A percentile compares a stretch with the other conserved stretches of the same genome.
phyloP scores from a whole-genome alignment of 1,284 basidiomycete genomes.

The Tylopilus sp. region DNA sequence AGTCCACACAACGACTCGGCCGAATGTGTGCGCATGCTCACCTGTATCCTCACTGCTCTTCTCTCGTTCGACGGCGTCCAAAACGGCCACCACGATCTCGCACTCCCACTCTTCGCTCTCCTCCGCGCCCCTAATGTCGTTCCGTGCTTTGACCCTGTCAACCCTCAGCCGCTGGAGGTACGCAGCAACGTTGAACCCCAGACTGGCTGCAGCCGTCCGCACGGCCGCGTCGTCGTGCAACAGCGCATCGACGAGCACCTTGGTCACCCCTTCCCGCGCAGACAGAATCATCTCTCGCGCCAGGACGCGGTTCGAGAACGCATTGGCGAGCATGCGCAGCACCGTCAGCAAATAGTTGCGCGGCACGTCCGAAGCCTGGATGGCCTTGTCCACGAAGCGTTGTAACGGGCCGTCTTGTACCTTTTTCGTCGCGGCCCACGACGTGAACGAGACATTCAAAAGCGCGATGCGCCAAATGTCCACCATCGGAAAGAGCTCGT shows the following conservation, averaged over 20 bases:
- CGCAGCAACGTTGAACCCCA: constrained; percentile 72
- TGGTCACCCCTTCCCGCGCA: constrained; percentile 39
- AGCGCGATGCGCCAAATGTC: constrained; percentile 82
- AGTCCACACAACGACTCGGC: neutral
- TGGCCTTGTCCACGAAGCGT: constrained; percentile 44
- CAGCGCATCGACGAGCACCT: constrained; percentile 60
- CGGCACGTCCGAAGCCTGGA: constrained; percentile 32
- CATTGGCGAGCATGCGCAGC: constrained; percentile 71
- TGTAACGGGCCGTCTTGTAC: constrained; percentile 37
- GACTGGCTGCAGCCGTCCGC: constrained; percentile 73
- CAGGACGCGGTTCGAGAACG: constrained; percentile 54
- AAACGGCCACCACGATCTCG: constrained; percentile 72
- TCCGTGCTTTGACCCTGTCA: constrained; percentile 39
- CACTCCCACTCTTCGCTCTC: constrained; percentile 77
- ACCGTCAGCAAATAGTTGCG: constrained; percentile 64
- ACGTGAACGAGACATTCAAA: constrained; percentile 55
- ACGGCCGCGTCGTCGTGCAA: constrained; percentile 65
- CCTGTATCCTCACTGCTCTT: constrained; percentile 70
- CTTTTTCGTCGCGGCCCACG: constrained; percentile 43
- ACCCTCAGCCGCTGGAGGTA: constrained; percentile 57
- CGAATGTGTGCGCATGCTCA: constrained; percentile 40
- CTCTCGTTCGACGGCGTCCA: constrained; percentile 72
- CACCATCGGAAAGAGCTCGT: constrained; percentile 72
- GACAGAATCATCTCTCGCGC: constrained; percentile 48
- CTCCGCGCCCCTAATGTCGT: constrained; percentile 35